Evolutionary conservation across 768 basidiomycete genomes (phyloP).

Genomic region (Lanmaoa pseudosensibilis): DNA sequence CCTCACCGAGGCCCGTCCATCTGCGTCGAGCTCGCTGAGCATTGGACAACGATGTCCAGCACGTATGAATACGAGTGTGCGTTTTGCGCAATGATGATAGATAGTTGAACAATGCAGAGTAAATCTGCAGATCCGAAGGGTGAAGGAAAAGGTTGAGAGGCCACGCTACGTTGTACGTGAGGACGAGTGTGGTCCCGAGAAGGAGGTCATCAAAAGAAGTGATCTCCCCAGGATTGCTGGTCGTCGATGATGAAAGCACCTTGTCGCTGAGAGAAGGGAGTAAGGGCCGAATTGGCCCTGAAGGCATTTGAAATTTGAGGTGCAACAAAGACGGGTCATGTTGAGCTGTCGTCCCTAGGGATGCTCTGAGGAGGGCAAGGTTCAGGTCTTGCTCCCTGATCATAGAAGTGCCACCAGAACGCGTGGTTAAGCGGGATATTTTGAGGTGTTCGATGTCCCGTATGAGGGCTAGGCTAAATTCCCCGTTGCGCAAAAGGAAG

Average conservation of each 20-base stretch:
- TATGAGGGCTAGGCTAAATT: slow-evolving; percentile 81
- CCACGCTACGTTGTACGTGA: slow-evolving; percentile 77
- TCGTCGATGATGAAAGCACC: slow-evolving; percentile 43
- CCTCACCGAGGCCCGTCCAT: slow-evolving; percentile 87
- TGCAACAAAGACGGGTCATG: slow-evolving; percentile 75
- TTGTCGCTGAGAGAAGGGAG: slow-evolving; percentile 64
- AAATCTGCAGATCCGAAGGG: slow-evolving; percentile 67
- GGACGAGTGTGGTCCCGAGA: slow-evolving; percentile 72
- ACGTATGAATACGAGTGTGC: slow-evolving; percentile 73
- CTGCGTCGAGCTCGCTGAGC: slow-evolving; percentile 78
- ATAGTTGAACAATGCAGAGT: slow-evolving; percentile 78
- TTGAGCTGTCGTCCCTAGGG: slow-evolving; percentile 84
- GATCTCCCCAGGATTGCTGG: slow-evolving; percentile 37
- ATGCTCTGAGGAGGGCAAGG: slow-evolving; percentile 82
- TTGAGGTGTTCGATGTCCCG: slow-evolving; percentile 86
- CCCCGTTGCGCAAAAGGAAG: slow-evolving; percentile 85
- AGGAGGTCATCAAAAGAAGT: slow-evolving; percentile 71
- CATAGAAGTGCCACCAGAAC: slow-evolving; percentile 64
- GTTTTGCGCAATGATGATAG: slow-evolving; percentile 82
- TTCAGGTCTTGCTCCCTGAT: slow-evolving; percentile 91
- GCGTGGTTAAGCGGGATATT: slow-evolving; percentile 68
- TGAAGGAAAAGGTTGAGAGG: slow-evolving; percentile 89
- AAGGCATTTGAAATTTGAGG: slow-evolving; percentile 74
- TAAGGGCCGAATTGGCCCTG: slow-evolving; percentile 78
- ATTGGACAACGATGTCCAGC: slow-evolving; percentile 85